These are phyloP conservation scores for Nakazawaea sp. DNA, from an alignment of 805 yeast species.

Conservation along the genomic window DNA sequence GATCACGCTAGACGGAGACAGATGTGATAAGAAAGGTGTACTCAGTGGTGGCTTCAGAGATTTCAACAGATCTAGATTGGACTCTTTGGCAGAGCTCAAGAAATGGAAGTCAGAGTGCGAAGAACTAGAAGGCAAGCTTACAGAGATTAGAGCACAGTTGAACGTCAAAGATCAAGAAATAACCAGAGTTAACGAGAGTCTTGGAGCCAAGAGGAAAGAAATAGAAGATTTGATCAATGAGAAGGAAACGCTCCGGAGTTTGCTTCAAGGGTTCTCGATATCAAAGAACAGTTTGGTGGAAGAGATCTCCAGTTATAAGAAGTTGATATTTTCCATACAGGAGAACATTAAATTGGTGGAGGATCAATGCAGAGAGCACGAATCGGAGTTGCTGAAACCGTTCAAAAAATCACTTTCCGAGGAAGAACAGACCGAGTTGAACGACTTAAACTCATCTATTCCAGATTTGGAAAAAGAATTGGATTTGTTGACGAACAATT, in stretches of 20 bases:
- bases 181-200: conserved; percentile 39
- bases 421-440: conserved; percentile 40
- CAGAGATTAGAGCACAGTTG: conserved; percentile 30
- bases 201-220: conserved; percentile 26
- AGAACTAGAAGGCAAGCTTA: conserved; percentile 31
- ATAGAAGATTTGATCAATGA: conserved; percentile 36
- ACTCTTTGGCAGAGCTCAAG: conserved; percentile 52
- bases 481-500: conserved; percentile 28
- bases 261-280: conserved; percentile 32
- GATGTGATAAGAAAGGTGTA: conserved; percentile 78
- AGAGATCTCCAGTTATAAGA: conserved; percentile 27
- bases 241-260: conserved; percentile 36
- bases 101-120: conserved; percentile 43
- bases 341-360: conserved; percentile 26
- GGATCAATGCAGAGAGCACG: conserved; percentile 35
- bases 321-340: conserved; percentile 28
- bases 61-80: conserved; percentile 59
- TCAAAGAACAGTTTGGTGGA: conserved; percentile 37
- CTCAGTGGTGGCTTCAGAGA: conserved; percentile 86
- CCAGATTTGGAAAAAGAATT: conserved; percentile 32
- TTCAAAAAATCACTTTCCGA: conserved; percentile 47
- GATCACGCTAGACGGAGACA: conserved; percentile 88
- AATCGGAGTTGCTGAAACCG: conserved; percentile 41
- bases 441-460: conserved; percentile 27
- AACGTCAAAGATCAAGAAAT: conserved; percentile 43